These are phyloP conservation scores for Neoboletus brunneissimus DNA, from an alignment of 768 basidiomycete genomes.

Conservation along the genomic window DNA sequence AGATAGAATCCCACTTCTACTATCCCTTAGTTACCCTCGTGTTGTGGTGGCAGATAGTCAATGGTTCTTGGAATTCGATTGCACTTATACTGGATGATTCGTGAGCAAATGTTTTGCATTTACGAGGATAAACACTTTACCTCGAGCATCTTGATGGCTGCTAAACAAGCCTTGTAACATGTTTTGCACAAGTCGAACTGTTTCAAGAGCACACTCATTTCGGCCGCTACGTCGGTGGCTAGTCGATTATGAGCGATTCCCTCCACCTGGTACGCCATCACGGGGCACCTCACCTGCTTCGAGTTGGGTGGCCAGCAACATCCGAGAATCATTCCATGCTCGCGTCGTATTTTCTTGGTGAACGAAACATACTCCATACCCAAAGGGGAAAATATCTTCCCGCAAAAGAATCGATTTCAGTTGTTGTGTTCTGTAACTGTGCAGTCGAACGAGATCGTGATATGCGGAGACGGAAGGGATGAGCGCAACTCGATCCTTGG, in stretches of 20 bases:
- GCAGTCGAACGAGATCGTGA: constrained; percentile 60
- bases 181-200: constrained; percentile 46
- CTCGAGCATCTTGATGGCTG: constrained; percentile 67
- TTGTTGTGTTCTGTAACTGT: constrained; percentile 52
- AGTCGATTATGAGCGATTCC: constrained; percentile 7
- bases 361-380: constrained; percentile 59
- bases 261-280: neutral
- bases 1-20: constrained; percentile 7
- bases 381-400: constrained; percentile 71
- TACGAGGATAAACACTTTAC: constrained; percentile 36
- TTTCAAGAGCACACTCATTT: constrained; percentile 56
- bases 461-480: constrained; percentile 62
- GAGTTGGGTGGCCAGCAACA: constrained; percentile 43
- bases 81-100: constrained; percentile 56
- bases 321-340: constrained; percentile 53
- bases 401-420: constrained; percentile 50
- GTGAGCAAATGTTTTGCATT: constrained; percentile 6
- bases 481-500: constrained; percentile 45
- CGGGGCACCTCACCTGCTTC: constrained; percentile 45
- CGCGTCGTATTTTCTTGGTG: constrained; percentile 46
- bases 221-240: constrained; percentile 67
- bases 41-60: constrained; percentile 39
- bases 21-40: constrained; percentile 20
- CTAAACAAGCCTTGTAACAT: constrained; percentile 59
- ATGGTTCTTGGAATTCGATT: constrained; percentile 50